Conservation (phyloP, 116 monocot species). For the Iris pallida region DNA sequence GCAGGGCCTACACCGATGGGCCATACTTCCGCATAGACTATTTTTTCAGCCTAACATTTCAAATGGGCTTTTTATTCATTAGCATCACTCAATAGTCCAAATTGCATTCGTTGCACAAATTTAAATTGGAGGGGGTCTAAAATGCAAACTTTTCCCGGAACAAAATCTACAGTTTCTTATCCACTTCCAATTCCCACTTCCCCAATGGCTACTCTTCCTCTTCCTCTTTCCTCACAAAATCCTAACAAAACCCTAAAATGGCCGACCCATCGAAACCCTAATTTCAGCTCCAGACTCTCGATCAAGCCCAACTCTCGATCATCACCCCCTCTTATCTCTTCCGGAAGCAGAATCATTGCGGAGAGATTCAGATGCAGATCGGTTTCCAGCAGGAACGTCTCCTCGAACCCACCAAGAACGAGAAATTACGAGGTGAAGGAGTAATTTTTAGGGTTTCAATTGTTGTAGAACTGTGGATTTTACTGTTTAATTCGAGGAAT, state of each 20-base stretch:
- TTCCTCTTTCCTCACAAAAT: constrained; percentile 12
- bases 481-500: not conserved
- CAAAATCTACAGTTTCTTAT: too few relatives aligned
- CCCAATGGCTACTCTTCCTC: too few relatives aligned
- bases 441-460: not conserved
- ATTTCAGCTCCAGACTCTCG: not conserved
- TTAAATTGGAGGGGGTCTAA: too few relatives aligned
- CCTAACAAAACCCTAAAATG: constrained; percentile 11
- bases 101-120: too few relatives aligned
- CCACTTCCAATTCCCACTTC: too few relatives aligned
- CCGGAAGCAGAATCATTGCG: not conserved
- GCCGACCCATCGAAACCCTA: not conserved
- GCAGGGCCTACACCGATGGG: too few relatives aligned
- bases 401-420: constrained; percentile 2
- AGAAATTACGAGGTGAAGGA: constrained; percentile 31
- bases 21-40: too few relatives aligned
- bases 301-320: not conserved
- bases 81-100: too few relatives aligned
- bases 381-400: constrained; percentile 15
- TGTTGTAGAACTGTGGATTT: not conserved
- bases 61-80: too few relatives aligned
- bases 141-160: too few relatives aligned
- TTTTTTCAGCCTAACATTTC: too few relatives aligned
- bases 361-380: constrained; percentile 2
- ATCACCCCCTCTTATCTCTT: constrained; percentile 9